Evolutionary conservation across 73 alveolate genomes (phyloP), one percentile per base, ranked within the genome.

Genomic region (Paramecium caudatum): DNA sequence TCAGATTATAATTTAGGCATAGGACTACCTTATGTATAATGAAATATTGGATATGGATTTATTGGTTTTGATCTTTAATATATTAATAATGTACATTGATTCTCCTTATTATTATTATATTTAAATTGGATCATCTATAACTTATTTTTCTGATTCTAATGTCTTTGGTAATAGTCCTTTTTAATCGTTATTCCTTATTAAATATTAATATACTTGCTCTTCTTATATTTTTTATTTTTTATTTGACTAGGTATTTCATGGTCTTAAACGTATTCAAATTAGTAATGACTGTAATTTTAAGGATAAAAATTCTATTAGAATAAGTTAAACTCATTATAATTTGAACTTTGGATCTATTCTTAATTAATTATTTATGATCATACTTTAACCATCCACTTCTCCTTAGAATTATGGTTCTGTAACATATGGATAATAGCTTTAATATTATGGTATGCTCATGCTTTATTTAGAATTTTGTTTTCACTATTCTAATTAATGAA

Each of bases 151-250:
- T 12, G 69, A 41, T 74, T 74, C 88, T 23, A 74, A 43, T 5
- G 88, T 74, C 47, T 74, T 74, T n/a, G 88, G 88, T 17, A 74
- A 23, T 0, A 74, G 45, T 13, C 68, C 47, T 68, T 74, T 74
- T 37, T 41, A 41, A 74, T 74, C 88, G 39, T 37, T 36, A 39
- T 37, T 37, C 65, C 88, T 74, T 27, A 34, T 41, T 16, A 23
- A 43, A 74, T 41, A 39, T 16, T 19, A 13, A 74, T 21, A 15
- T 74, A 41, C 88, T 41, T 74, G 19, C 43, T 30, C 19, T 37
- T 41, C 10, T 43, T 41, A 37, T 37, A 41, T 41, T 74, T 74
- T 45, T 74, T 74, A 23, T 74, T 74, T 21, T 41, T 74, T 17
- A 41, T 74, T 74, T 45, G 88, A 21, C 80, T 55, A 0, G 80